Evolutionary conservation across 2,329 filamentous ascomycete genomes (phyloP).

Genomic region (Balansia obtecta): DNA sequence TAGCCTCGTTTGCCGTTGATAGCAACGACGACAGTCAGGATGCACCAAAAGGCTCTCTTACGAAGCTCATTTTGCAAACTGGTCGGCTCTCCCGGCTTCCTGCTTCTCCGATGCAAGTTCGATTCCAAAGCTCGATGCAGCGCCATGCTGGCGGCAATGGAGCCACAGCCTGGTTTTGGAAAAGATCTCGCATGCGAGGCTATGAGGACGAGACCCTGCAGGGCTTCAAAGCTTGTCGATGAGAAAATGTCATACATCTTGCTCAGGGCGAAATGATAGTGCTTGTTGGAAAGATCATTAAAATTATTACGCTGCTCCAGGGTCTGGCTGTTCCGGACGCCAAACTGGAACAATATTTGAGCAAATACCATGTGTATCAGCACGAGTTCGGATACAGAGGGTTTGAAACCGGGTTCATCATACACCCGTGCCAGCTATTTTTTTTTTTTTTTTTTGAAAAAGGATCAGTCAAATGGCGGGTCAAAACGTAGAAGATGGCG

Average conservation of each 20-base stretch:
- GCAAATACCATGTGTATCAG: conserved; percentile 71
- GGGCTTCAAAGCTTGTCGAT: conserved; percentile 49
- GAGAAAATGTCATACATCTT: conserved; percentile 53
- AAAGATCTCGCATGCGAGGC: conserved; percentile 63
- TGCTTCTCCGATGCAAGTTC: conserved; percentile 60
- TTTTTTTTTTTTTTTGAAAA: conserved; percentile 30
- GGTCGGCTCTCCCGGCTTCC: conserved; percentile 31
- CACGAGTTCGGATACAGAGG: conserved; percentile 52
- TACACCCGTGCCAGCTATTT: conserved; percentile 48
- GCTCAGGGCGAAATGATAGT: conserved; percentile 65
- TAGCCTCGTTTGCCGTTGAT: conserved; percentile 64
- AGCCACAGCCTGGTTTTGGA: conserved; percentile 65
- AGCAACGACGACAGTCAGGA: conserved; percentile 54
- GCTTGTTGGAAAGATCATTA: conserved; percentile 56
- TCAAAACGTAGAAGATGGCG: neutral
- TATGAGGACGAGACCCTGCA: conserved; percentile 64
- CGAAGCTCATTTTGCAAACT: conserved; percentile 62
- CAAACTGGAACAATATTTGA: conserved; percentile 65
- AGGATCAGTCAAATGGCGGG: neutral
- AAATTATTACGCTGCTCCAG: conserved; percentile 39
- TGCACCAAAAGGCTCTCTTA: conserved; percentile 66
- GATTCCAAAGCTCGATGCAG: conserved; percentile 61
- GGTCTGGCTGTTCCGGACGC: conserved; percentile 52
- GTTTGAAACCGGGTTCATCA: conserved; percentile 51
- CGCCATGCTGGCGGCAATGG: conserved; percentile 52